A percentile compares a stretch with the other conserved stretches of the same genome.
These are phyloP conservation scores for Leccinum uliginosum DNA, from an alignment of 768 basidiomycete species.

Conservation along the genomic window DNA sequence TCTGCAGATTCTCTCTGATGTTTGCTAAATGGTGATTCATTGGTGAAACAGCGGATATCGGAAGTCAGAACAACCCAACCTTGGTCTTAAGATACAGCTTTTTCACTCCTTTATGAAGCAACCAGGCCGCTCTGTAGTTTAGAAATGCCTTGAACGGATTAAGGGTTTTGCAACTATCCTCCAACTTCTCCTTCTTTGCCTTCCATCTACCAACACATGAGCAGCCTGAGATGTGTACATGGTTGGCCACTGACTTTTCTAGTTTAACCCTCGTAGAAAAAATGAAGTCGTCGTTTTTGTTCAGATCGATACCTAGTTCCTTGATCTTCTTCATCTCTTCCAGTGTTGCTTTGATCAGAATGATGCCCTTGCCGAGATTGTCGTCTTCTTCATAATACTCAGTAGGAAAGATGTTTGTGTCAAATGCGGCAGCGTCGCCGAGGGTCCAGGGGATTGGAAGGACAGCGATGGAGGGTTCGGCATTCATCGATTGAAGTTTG, in stretches of 20 bases:
- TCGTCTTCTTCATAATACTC: background rate
- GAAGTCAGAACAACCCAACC: background rate
- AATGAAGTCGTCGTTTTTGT: background rate
- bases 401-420: background rate
- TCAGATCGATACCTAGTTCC: background rate
- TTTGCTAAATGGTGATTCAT: background rate
- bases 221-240: background rate
- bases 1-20: slow-evolving; percentile 8
- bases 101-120: background rate
- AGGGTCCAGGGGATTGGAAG: background rate
- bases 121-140: background rate
- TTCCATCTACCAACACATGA: background rate
- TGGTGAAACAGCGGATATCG: background rate
- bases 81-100: background rate
- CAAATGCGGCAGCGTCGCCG: background rate
- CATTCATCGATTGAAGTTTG: background rate
- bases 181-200: background rate
- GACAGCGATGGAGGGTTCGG: background rate
- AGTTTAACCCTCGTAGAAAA: background rate
- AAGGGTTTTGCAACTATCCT: background rate
- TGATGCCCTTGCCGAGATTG: background rate
- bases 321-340: slow-evolving; percentile 2
- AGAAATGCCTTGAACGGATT: background rate
- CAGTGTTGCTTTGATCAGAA: slow-evolving; percentile 5
- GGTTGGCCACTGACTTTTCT: background rate